Percentiles rank a stretch among this genome's conserved stretches.
phyloP scores from a whole-genome alignment of 768 basidiomycete species.

The Heimioporus sp. region DNA sequence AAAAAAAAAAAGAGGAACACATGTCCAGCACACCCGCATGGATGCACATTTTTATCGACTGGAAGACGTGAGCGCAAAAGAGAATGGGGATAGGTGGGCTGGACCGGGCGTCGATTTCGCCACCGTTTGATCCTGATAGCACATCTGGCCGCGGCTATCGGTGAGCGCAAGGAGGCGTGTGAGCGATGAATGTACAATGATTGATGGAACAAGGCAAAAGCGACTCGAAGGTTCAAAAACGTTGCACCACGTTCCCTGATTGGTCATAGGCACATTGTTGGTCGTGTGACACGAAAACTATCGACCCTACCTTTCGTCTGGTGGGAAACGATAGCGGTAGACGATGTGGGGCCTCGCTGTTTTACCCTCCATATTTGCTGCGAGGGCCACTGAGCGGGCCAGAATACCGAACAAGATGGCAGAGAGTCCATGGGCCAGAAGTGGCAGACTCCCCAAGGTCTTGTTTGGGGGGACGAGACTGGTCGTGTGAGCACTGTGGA shows the following conservation, averaged over 20 bases:
- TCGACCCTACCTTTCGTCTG: not conserved
- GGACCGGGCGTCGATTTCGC: not conserved
- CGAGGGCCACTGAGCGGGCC: too few relatives aligned
- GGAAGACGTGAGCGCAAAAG: too few relatives aligned
- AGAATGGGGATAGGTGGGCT: not conserved
- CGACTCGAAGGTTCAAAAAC: not conserved
- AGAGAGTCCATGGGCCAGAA: too few relatives aligned
- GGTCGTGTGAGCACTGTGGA: constrained; percentile 15
- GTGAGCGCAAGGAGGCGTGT: not conserved
- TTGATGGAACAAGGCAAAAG: not conserved
- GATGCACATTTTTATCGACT: too few relatives aligned
- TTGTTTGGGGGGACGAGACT: not conserved
- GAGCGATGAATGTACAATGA: not conserved
- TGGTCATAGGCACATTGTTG: not conserved
- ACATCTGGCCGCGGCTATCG: not conserved
- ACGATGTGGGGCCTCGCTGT: not conserved
- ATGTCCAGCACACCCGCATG: too few relatives aligned
- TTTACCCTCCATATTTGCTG: not conserved
- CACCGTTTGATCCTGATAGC: not conserved
- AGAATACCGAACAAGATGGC: constrained; percentile 1
- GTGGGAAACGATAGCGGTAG: not conserved
- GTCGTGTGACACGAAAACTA: constrained; percentile 16
- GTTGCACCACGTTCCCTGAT: not conserved
- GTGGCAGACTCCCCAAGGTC: too few relatives aligned
- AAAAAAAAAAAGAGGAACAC: too few relatives aligned